Evolutionary conservation across 345 rosid genomes (phyloP), one percentile per base, ranked within the genome.

Genomic region (Limnanthes douglasii): DNA sequence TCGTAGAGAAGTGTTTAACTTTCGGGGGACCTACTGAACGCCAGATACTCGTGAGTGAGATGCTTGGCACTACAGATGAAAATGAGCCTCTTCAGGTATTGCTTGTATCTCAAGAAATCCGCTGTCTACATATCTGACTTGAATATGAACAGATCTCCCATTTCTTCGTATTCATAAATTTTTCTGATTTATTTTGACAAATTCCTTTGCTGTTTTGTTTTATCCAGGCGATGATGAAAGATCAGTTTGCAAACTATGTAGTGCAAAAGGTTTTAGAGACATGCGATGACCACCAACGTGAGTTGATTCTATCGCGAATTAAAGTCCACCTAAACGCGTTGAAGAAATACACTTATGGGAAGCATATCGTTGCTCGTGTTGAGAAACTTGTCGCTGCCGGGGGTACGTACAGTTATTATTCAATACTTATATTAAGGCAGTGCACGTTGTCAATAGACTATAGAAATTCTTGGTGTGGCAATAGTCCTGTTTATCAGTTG

Each of bases 361-460:
- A 81, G 60, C 93, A 81, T 45, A 81, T 81, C 9, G 93, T 76
- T 48, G 86, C 80, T 0, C 93, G 93, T 25, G 82, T 81, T 48
- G 93, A 81, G 68, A 76, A 76, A 62, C 86, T 81, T 39, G 82
- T 79, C 45, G 86, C 73, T 43, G 82, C 93, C 56, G 93, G 93
- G 37, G 93, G 93, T 79, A 63, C 21, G 6, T 1, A 12, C 11
- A 45, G 2, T 2, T 26, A n/a, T n/a, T n/a, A n/a, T n/a, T n/a
- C n/a, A n/a, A n/a, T n/a, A n/a, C n/a, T n/a, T n/a, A n/a, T n/a
- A n/a, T n/a, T n/a, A n/a, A n/a, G n/a, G n/a, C n/a, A n/a, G n/a
- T n/a, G n/a, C n/a, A n/a, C n/a, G n/a, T n/a, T n/a, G n/a, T n/a
- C n/a, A n/a, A n/a, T n/a, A n/a, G n/a, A n/a, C n/a, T n/a, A n/a